A percentile compares a stretch with the other conserved stretches of the same genome.
Evolutionary conservation across 805 yeast genomes (phyloP).

Genomic region (Kodamaea neixiangensis): DNA sequence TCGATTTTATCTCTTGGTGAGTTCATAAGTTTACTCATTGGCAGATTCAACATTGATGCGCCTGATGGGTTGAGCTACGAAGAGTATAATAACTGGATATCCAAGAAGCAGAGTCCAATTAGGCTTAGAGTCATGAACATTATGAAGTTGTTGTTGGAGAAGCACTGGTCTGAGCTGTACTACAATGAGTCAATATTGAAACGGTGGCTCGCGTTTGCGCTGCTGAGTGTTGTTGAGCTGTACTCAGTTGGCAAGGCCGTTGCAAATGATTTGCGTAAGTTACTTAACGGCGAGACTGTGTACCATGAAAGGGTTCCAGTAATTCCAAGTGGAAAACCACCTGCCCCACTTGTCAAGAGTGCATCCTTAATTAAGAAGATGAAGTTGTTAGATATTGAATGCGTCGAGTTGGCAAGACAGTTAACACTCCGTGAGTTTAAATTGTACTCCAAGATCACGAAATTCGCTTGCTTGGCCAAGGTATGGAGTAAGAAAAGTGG

Average conservation of each 20-base stretch:
- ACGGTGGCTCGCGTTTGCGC: conserved; percentile 35
- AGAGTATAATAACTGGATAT: conserved; percentile 77
- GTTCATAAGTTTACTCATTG: conserved; percentile 57
- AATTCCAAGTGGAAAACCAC: conserved; percentile 32
- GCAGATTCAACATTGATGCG: conserved; percentile 69
- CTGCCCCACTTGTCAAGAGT: conserved; percentile 42
- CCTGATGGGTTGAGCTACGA: conserved; percentile 87
- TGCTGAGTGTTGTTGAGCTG: conserved; percentile 20
- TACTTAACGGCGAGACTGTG: conserved; percentile 33
- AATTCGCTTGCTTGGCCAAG: conserved; percentile 73
- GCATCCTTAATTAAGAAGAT: conserved; percentile 35
- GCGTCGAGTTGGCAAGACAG: conserved; percentile 79
- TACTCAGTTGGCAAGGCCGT: conserved; percentile 32
- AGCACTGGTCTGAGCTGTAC: conserved; percentile 69
- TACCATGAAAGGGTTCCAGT: conserved; percentile 30
- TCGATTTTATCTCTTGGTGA: conserved; percentile 71
- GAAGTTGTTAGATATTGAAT: conserved; percentile 67
- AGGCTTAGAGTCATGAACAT: conserved; percentile 65
- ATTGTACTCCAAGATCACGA: conserved; percentile 64
- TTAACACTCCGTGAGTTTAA: conserved; percentile 76
- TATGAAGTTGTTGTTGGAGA: conserved; percentile 65
- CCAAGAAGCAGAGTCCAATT: conserved; percentile 66
- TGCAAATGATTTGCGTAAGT: conserved; percentile 22
- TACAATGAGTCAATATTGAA: conserved; percentile 45
- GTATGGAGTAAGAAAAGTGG: conserved; percentile 74